phyloP scores from a whole-genome alignment of 2,329 filamentous ascomycete species.

The Lachnellula cervina region DNA sequence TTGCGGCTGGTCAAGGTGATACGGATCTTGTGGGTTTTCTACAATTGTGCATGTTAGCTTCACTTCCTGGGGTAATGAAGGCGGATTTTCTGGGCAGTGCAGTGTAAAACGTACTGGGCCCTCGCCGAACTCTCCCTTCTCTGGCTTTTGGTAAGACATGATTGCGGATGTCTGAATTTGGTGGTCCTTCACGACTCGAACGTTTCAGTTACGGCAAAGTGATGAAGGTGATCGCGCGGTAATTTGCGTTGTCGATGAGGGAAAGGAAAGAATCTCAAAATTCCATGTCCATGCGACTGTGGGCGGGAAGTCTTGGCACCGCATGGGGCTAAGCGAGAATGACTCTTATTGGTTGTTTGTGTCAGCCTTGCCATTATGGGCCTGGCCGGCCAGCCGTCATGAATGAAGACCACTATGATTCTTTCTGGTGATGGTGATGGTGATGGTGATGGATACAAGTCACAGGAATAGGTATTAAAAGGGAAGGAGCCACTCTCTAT shows the following conservation, averaged over 20 bases:
- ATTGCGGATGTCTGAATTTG: conserved; percentile 28
- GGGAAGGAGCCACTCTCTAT: neutral
- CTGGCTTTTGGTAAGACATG: conserved; percentile 94
- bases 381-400: neutral
- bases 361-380: conserved; percentile 12
- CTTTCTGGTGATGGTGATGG: neutral
- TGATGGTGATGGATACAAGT: too few species aligned
- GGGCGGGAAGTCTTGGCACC: conserved; percentile 23
- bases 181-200: conserved; percentile 75
- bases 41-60: conserved; percentile 4
- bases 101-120: conserved; percentile 59
- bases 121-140: conserved; percentile 81
- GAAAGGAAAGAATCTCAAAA: conserved; percentile 1
- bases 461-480: too few species aligned
- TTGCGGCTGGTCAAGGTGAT: conserved; percentile 96
- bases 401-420: neutral
- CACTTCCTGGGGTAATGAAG: neutral
- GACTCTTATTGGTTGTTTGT: conserved; percentile 3
- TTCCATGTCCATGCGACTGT: conserved; percentile 11
- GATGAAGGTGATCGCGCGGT: conserved; percentile 52
- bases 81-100: conserved; percentile 1
- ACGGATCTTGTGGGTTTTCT: conserved; percentile 97
- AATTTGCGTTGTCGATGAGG: conserved; percentile 4
- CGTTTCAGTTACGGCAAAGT: conserved; percentile 71
- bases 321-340: conserved; percentile 13